Percentiles rank a stretch among this genome's conserved stretches.
Conservation (phyloP, 1,139 yeast species). For the Hanseniaspora uvarum region DNA sequence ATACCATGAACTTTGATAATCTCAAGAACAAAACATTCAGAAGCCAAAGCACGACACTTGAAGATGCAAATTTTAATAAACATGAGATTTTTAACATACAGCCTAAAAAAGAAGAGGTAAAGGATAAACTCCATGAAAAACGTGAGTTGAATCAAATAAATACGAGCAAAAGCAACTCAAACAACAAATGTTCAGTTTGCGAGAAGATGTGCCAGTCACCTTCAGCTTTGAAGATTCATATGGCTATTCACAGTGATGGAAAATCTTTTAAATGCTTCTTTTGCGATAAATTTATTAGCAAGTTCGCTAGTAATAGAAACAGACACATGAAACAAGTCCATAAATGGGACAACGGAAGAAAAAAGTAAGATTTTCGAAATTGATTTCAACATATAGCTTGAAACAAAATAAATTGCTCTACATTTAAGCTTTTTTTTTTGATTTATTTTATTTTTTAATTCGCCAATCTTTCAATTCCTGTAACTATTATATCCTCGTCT, state of each 20-base stretch:
- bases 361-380: background rate
- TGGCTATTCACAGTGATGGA: constrained; percentile 16
- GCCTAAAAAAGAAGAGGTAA: background rate
- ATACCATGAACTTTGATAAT: background rate
- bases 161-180: background rate
- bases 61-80: background rate
- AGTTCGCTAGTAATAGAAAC: constrained; percentile 16
- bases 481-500: no score
- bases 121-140: background rate
- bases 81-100: background rate
- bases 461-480: no score
- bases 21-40: background rate
- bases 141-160: no score
- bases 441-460: no score
- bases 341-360: constrained; percentile 12
- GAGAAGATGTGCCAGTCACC: constrained; percentile 16
- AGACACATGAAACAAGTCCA: constrained; percentile 17
- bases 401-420: no score
- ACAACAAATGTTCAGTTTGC: constrained; percentile 3
- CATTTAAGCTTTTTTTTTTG: no score
- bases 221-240: constrained; percentile 14
- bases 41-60: background rate
- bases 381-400: no score
- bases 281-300: constrained; percentile 12
- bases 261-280: constrained; percentile 14